These are phyloP conservation scores for Eucalyptus curtisii DNA, from an alignment of 345 rosid species.

Conservation along the genomic window DNA sequence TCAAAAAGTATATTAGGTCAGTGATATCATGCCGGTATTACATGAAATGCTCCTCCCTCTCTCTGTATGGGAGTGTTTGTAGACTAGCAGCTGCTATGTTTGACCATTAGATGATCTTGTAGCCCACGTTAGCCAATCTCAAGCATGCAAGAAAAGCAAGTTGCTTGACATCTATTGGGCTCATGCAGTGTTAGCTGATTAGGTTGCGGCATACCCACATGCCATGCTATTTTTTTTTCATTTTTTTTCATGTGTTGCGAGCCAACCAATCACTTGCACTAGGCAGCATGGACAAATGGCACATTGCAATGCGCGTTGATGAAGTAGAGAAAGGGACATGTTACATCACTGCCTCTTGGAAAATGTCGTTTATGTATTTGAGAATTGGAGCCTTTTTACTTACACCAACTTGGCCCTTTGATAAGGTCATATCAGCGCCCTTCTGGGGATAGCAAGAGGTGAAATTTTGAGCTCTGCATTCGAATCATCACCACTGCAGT, in stretches of 20 bases:
- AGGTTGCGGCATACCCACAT: constrained; percentile 1
- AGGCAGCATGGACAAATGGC: not conserved
- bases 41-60: not conserved
- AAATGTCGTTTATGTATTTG: not conserved
- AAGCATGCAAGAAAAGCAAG: not conserved
- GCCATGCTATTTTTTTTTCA: not conserved
- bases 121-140: not conserved
- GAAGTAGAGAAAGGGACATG: not conserved
- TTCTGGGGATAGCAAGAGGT: not conserved
- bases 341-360: not conserved
- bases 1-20: not conserved
- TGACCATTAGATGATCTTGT: constrained; percentile 11
- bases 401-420: not conserved
- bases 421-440: not conserved
- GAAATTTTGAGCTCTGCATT: not conserved
- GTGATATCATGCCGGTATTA: not conserved
- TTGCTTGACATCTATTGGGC: constrained; percentile 1
- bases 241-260: not conserved
- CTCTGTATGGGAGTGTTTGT: not conserved
- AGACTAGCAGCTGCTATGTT: constrained; percentile 22
- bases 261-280: not conserved
- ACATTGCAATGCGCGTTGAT: not conserved
- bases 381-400: not conserved
- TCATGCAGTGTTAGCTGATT: not conserved
- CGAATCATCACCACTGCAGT: not conserved